Evolutionary conservation across 1,284 basidiomycete genomes (phyloP).

Genomic region (Afroboletus lepidellus): DNA sequence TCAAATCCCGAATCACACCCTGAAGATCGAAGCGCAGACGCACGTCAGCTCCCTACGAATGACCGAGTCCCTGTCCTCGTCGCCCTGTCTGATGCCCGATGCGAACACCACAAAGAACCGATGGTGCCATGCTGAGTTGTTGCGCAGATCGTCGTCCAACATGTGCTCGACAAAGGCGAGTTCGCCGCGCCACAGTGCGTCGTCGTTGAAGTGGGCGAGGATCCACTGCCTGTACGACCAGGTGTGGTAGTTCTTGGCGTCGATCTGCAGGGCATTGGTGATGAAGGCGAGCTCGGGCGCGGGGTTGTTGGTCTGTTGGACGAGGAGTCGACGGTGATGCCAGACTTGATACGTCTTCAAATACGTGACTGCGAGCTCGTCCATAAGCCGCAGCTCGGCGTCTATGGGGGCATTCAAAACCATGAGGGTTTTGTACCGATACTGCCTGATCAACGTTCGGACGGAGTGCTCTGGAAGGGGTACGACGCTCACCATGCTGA

Average conservation of each 20-base stretch:
- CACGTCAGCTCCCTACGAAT: constrained; percentile 71
- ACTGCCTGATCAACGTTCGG: constrained; percentile 71
- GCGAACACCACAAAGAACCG: constrained; percentile 91
- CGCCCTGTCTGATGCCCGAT: constrained; percentile 56
- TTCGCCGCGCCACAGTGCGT: constrained; percentile 76
- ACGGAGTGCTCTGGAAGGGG: not conserved
- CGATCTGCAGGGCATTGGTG: constrained; percentile 62
- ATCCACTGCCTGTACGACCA: constrained; percentile 95
- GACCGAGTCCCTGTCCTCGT: constrained; percentile 56
- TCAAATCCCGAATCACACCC: constrained; percentile 12
- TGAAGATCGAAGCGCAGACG: constrained; percentile 26
- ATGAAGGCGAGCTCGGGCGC: constrained; percentile 78
- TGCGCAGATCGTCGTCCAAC: constrained; percentile 79
- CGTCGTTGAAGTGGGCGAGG: constrained; percentile 75
- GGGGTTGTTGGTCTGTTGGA: constrained; percentile 55
- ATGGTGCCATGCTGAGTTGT: constrained; percentile 99
- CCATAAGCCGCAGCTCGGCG: constrained; percentile 78
- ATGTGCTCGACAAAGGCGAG: constrained; percentile 75
- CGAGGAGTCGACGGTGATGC: constrained; percentile 90
- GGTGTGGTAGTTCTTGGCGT: constrained; percentile 95
- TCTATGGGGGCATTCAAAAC: constrained; percentile 65
- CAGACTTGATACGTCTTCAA: constrained; percentile 97
- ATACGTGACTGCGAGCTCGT: constrained; percentile 76
- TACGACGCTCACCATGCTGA: constrained; percentile 75
- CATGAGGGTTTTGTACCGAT: constrained; percentile 82